Evolutionary conservation across 768 basidiomycete genomes (phyloP), one percentile per base, ranked within the genome.

Genomic region (Trametes villosa): DNA sequence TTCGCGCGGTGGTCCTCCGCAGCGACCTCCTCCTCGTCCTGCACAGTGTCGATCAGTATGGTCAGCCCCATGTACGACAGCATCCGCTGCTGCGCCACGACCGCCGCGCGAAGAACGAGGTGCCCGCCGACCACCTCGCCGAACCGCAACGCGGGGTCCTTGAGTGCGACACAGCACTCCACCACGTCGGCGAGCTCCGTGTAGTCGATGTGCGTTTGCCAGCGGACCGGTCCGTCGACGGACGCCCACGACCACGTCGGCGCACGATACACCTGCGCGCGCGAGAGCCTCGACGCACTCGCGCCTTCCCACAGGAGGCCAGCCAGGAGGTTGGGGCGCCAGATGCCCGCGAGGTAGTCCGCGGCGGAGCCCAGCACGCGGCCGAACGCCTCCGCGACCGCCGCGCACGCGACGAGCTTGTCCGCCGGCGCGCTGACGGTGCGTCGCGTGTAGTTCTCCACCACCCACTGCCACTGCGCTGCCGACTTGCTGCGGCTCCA

Each of bases 161-260:
- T n/a, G n/a, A n/a, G n/a, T n/a, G n/a, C n/a, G n/a, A n/a, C n/a
- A n/a, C n/a, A n/a, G n/a, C n/a, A n/a, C n/a, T n/a, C n/a, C n/a
- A n/a, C n/a, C n/a, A n/a, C n/a, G n/a, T n/a, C n/a, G n/a, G n/a
- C n/a, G n/a, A n/a, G n/a, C n/a, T n/a, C n/a, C n/a, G n/a, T n/a
- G n/a, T n/a, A n/a, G n/a, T n/a, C n/a, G n/a, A n/a, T n/a, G n/a
- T n/a, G n/a, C n/a, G n/a, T n/a, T n/a, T n/a, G n/a, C n/a, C n/a
- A n/a, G n/a, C n/a, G n/a, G n/a, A n/a, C n/a, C n/a, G n/a, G n/a
- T n/a, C 61, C 55, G 46, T 62, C 61, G 20, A 62, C 50, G 9
- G 61, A 24, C 5, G 61, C 61, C 61, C 61, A 62, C 4, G 61
- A 62, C 61, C 61, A 62, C 20, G 55, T 40, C n/a, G 61, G 61